Conservation (phyloP, 257 asterid species). For the Penstemon barbatus region DNA sequence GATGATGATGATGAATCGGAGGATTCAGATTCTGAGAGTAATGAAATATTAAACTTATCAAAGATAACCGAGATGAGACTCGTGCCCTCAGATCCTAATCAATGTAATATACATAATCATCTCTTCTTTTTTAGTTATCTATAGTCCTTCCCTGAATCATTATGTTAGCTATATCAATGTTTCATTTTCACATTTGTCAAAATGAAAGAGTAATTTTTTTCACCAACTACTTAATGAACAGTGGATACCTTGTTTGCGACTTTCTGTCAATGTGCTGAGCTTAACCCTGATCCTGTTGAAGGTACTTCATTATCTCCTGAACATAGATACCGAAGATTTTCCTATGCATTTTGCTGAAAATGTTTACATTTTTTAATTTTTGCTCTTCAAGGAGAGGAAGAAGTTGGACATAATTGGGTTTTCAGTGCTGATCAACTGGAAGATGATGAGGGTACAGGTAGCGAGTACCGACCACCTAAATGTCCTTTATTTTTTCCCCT, state of each 20-base stretch:
- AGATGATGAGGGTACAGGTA: conserved; percentile 35
- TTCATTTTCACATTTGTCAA: background rate
- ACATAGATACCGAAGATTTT: conserved; percentile 1
- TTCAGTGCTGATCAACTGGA: conserved; percentile 83
- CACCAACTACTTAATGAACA: conserved; percentile 32
- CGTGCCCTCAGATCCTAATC: conserved; percentile 80
- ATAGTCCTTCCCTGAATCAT: background rate
- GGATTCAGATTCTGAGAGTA: conserved; percentile 65
- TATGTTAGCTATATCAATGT: conserved; percentile 1
- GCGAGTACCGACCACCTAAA: conserved; percentile 10
- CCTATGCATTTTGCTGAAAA: background rate
- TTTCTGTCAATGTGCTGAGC: conserved; percentile 97
- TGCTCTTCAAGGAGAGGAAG: conserved; percentile 48
- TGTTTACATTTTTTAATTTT: conserved; percentile 6
- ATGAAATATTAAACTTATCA: conserved; percentile 52
- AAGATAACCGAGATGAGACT: conserved; percentile 88
- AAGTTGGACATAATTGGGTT: conserved; percentile 71
- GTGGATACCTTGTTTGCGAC: conserved; percentile 76
- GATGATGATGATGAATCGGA: conserved; percentile 60
- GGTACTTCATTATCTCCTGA: conserved; percentile 38
- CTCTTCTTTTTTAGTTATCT: background rate
- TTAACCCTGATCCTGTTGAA: conserved; percentile 81
- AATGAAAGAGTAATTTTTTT: conserved; percentile 11
- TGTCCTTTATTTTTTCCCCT: background rate
- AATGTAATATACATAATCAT: conserved; percentile 38